Evolutionary conservation across 495 filamentous ascomycete species (phyloP).

Genomic region (Entonaema liquescens): DNA sequence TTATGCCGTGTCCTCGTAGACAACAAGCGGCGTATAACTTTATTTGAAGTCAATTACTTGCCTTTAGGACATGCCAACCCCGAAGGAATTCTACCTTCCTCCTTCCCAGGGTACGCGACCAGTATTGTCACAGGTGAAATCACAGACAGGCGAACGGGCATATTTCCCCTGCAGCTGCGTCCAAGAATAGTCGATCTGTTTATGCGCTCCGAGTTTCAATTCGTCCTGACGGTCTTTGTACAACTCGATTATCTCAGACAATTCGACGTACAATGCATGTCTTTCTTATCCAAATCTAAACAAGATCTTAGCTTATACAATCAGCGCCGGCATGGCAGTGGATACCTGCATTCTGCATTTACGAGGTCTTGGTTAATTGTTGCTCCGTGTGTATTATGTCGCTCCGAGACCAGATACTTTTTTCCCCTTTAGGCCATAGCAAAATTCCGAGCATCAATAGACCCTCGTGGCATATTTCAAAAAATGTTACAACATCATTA

Average conservation of each 20-base stretch:
- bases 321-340: slow-evolving; percentile 3
- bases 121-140: slow-evolving; percentile 9
- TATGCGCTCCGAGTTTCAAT: slow-evolving; percentile 12
- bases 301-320: not conserved
- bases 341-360: slow-evolving; percentile 7
- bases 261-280: slow-evolving; percentile 20
- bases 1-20: not conserved
- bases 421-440: not conserved
- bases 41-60: slow-evolving; percentile 13
- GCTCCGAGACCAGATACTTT: not conserved
- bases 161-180: slow-evolving; percentile 23
- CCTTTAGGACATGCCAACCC: slow-evolving; percentile 2
- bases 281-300: slow-evolving; percentile 8
- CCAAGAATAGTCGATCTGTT: slow-evolving; percentile 3
- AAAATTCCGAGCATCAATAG: not conserved
- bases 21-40: slow-evolving; percentile 2
- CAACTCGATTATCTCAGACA: slow-evolving; percentile 28
- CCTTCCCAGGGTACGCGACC: not conserved
- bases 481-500: not conserved
- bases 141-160: not conserved
- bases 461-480: not conserved
- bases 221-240: slow-evolving; percentile 13
- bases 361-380: slow-evolving; percentile 7
- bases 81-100: slow-evolving; percentile 1
- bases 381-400: slow-evolving; percentile 8